Evolutionary conservation across 73 alveolate genomes (phyloP).

Genomic region (Tetrahymena malaccensis): DNA sequence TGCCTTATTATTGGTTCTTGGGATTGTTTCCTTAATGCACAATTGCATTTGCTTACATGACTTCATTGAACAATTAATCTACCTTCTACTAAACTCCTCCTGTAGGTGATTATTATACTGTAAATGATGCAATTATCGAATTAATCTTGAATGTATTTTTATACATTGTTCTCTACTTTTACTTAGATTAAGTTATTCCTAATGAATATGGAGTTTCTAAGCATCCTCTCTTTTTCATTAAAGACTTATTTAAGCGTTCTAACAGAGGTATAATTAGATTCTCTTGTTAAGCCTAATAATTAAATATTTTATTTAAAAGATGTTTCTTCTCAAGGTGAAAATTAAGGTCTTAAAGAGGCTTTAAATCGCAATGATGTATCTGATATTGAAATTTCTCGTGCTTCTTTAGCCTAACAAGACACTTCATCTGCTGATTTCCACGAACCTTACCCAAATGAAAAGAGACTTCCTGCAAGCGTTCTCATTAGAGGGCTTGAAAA

Average conservation of each 20-base stretch:
- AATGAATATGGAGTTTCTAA: slow-evolving; percentile 67
- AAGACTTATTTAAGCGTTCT: neutral
- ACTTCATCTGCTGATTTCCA: slow-evolving; percentile 25
- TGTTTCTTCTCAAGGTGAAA: neutral
- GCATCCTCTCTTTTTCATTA: slow-evolving; percentile 48
- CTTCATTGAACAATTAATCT: slow-evolving; percentile 13
- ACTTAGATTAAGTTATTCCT: slow-evolving; percentile 70
- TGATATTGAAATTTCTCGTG: neutral
- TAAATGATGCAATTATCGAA: neutral
- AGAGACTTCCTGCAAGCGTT: slow-evolving; percentile 4
- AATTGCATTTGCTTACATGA: slow-evolving; percentile 13
- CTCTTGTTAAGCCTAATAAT: neutral
- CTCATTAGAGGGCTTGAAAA: slow-evolving; percentile 3
- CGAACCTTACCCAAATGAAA: slow-evolving; percentile 3
- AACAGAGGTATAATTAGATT: neutral
- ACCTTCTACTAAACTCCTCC: neutral
- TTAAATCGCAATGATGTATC: neutral
- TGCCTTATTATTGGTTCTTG: neutral
- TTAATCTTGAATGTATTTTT: slow-evolving; percentile 35
- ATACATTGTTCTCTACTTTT: slow-evolving; percentile 49
- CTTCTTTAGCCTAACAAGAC: neutral
- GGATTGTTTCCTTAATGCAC: slow-evolving; percentile 21
- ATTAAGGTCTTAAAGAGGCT: neutral
- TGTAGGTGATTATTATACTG: slow-evolving; percentile 12
- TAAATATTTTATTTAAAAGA: neutral